These are phyloP conservation scores for Cucumis sativus DNA, from an alignment of 306 rosid genomes.

Conservation along the genomic window DNA sequence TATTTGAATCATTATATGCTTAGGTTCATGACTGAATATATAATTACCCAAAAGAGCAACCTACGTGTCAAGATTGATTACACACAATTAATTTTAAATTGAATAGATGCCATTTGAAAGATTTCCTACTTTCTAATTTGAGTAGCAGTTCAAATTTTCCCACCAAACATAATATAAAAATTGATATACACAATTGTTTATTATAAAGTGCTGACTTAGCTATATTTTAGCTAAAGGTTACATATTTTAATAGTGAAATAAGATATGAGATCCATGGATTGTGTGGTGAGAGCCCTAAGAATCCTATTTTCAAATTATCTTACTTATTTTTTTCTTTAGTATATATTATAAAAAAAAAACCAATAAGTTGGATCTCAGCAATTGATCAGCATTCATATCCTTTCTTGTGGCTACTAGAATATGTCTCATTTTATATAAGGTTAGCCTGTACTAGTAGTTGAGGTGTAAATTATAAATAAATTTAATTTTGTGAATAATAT, in stretches of 20 bases:
- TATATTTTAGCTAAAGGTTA: neutral
- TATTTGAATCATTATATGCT: neutral
- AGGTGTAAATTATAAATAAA: neutral
- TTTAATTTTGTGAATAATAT: no score
- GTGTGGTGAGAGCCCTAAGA: neutral
- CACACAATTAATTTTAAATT: neutral
- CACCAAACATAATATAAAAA: neutral
- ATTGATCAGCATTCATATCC: neutral
- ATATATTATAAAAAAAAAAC: neutral
- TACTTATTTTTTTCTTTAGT: neutral
- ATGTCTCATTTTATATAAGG: neutral
- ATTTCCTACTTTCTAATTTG: conserved; percentile 1
- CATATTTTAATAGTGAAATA: neutral
- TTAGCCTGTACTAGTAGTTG: neutral
- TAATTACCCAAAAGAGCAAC: neutral
- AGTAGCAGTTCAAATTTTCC: neutral
- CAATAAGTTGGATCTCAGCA: neutral
- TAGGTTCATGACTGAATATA: neutral
- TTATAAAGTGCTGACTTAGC: neutral
- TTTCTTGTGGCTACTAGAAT: neutral
- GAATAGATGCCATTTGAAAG: neutral
- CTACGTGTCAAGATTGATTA: neutral
- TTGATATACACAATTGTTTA: neutral
- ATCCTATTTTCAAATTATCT: neutral
- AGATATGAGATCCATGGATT: conserved; percentile 2